Percentiles rank a stretch among this genome's conserved stretches.
Conservation (phyloP, 1,139 yeast genomes). For the Wickerhamomyces sp. region DNA sequence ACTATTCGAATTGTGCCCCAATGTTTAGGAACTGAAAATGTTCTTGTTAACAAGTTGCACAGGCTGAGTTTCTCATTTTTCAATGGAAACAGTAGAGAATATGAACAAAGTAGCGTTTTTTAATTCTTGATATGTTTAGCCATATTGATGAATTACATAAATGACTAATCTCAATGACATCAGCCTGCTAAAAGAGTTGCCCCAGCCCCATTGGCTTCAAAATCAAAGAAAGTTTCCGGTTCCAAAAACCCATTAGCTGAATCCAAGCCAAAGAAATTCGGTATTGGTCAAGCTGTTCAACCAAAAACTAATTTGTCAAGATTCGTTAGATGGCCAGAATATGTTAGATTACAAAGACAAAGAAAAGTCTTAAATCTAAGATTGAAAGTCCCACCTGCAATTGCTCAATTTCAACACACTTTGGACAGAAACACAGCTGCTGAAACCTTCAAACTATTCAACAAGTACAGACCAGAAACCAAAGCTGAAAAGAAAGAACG, state of each 20-base stretch:
- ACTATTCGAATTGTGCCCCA: too few relatives aligned
- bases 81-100: conserved; percentile 30
- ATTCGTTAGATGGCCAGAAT: conserved; percentile 98
- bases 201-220: conserved; percentile 76
- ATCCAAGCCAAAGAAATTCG: conserved; percentile 88
- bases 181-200: conserved; percentile 73
- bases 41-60: neutral
- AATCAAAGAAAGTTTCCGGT: conserved; percentile 31
- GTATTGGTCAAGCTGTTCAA: conserved; percentile 92
- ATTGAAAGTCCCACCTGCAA: conserved; percentile 98
- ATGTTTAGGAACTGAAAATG: too few relatives aligned
- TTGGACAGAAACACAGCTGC: conserved; percentile 98
- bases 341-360: conserved; percentile 96
- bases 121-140: conserved; percentile 69
- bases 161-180: conserved; percentile 33
- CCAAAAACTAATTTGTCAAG: conserved; percentile 95
- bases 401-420: conserved; percentile 91
- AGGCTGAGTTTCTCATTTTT: conserved; percentile 2
- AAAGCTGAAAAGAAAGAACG: conserved; percentile 97
- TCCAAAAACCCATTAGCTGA: conserved; percentile 83
- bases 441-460: conserved; percentile 91
- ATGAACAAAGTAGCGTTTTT: conserved; percentile 90
- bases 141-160: too few relatives aligned
- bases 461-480: conserved; percentile 99
- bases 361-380: conserved; percentile 91